Percentiles rank a stretch among this genome's conserved stretches.
Conservation (phyloP, 768 basidiomycete species). For the Lactarius sp. region DNA sequence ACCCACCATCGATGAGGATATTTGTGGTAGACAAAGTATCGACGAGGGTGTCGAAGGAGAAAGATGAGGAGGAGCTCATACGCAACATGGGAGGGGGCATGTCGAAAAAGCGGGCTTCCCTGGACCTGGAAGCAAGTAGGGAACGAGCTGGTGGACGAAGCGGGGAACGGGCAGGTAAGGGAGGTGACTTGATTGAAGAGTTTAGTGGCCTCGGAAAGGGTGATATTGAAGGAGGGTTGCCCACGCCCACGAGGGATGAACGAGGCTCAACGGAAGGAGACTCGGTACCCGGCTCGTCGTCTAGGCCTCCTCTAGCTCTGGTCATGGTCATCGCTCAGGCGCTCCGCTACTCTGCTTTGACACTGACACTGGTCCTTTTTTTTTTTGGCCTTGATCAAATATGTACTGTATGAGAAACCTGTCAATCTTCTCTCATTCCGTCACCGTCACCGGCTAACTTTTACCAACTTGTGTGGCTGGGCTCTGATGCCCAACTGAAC, state of each 20-base stretch:
- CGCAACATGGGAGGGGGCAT: conserved; percentile 29
- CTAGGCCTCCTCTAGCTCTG: conserved; percentile 13
- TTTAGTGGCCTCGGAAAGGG: conserved; percentile 25
- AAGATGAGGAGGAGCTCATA: conserved; percentile 29
- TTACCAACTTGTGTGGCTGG: too few relatives aligned
- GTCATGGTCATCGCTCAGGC: background rate
- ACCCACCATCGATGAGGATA: conserved; percentile 21
- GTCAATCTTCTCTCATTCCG: too few relatives aligned
- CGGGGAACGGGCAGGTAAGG: conserved; percentile 32
- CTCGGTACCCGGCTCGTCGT: background rate
- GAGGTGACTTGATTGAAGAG: conserved; percentile 25
- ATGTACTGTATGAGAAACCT: too few relatives aligned
- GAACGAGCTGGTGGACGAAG: conserved; percentile 29
- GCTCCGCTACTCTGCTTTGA: conserved; percentile 10
- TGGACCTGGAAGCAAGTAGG: background rate
- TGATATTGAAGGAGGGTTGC: conserved; percentile 23
- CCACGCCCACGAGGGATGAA: conserved; percentile 37
- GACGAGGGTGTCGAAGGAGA: conserved; percentile 26
- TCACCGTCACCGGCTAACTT: too few relatives aligned
- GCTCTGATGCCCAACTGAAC: too few relatives aligned
- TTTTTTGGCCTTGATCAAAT: too few relatives aligned
- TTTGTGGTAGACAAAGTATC: conserved; percentile 4
- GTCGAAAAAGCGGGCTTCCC: conserved; percentile 5
- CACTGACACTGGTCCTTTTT: background rate
- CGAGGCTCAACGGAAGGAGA: conserved; percentile 27